Conservation (phyloP, 371 early-diverging fungal species). For the Parasitella parasitica region DNA sequence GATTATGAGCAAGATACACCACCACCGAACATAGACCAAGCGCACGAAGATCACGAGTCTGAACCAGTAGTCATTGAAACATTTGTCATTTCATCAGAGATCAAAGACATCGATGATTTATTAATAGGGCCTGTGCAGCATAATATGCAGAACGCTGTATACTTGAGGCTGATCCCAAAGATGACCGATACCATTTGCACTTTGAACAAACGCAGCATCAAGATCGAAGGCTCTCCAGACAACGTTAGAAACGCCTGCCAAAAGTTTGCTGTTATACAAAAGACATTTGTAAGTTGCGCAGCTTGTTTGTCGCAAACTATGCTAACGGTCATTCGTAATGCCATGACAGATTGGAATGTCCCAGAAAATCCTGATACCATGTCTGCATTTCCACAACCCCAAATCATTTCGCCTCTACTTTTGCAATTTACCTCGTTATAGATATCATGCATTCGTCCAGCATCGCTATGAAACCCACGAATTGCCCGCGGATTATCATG, state of each 20-base stretch:
- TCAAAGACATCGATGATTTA: constrained; percentile 16
- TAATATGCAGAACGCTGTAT: constrained; percentile 22
- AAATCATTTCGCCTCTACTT: constrained; percentile 33
- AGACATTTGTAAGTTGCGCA: constrained; percentile 27
- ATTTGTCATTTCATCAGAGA: constrained; percentile 28
- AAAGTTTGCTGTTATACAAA: constrained; percentile 36
- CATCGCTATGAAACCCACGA: neutral
- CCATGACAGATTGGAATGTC: constrained; percentile 23
- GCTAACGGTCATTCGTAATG: neutral
- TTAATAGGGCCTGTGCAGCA: constrained; percentile 24
- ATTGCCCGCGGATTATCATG: neutral
- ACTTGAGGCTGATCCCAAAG: constrained; percentile 20
- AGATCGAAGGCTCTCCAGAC: constrained; percentile 18
- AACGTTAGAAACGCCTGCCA: constrained; percentile 30
- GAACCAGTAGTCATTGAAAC: neutral
- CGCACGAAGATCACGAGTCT: neutral
- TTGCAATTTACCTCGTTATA: constrained; percentile 25
- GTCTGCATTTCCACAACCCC: constrained; percentile 36
- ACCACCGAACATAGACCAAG: neutral
- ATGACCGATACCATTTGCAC: constrained; percentile 26
- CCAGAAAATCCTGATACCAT: constrained; percentile 13
- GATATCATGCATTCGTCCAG: constrained; percentile 16
- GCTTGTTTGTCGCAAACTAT: too few species aligned
- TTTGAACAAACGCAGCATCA: constrained; percentile 15
- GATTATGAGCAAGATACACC: neutral